These are phyloP conservation scores for Aegilops umbellulata DNA, from an alignment of 176 grass and related monocot genomes.

Conservation along the genomic window DNA sequence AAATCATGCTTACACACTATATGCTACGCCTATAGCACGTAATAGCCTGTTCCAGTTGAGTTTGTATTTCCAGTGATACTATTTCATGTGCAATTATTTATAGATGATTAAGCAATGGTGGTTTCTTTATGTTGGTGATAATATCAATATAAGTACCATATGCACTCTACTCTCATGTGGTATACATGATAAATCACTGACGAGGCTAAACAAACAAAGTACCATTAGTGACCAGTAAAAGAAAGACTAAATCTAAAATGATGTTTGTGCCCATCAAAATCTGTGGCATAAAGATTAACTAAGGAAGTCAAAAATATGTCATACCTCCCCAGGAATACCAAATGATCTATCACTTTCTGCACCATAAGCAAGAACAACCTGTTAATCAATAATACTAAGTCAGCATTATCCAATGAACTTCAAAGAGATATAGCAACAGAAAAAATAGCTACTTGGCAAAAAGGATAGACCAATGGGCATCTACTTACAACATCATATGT, in stretches of 20 bases:
- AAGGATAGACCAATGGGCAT: not conserved
- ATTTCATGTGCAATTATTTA: not conserved
- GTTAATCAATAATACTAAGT: slow-evolving; percentile 19
- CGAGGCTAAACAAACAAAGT: not conserved
- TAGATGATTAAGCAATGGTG: not conserved
- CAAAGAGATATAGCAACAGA: not conserved
- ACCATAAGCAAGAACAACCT: slow-evolving; percentile 98
- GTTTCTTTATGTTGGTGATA: not conserved
- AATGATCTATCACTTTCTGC: slow-evolving; percentile 91
- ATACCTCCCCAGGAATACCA: slow-evolving; percentile 78
- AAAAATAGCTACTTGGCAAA: not conserved
- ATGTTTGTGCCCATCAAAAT: not conserved
- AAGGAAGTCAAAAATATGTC: slow-evolving; percentile 15
- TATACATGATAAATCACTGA: not conserved
- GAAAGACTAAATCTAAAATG: not conserved
- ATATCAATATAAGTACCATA: not conserved
- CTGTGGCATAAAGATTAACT: not conserved
- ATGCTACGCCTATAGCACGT: not conserved
- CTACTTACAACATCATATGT: slow-evolving; percentile 71
- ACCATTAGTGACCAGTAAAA: not conserved
- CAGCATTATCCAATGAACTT: not conserved
- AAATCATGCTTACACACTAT: not conserved
- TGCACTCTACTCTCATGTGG: not conserved
- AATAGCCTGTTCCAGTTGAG: not conserved
- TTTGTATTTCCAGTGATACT: not conserved